Evolutionary conservation across 805 yeast species (phyloP).

Genomic region (Pichia nanzhaoensis): DNA sequence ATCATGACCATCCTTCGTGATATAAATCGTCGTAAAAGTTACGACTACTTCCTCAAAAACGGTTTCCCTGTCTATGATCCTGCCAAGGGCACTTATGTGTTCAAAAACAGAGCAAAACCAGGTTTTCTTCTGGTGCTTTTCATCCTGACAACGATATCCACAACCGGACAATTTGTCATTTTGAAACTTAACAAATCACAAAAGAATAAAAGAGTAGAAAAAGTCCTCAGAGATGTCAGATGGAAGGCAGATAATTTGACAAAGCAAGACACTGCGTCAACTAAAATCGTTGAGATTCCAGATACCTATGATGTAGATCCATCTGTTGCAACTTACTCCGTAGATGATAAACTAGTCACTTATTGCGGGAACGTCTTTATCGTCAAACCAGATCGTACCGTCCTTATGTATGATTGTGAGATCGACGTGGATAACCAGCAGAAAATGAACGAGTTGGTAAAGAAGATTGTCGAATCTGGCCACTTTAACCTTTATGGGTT

Average conservation of each 20-base stretch:
- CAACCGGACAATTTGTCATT: constrained; percentile 12
- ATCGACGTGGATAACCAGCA: constrained; percentile 9
- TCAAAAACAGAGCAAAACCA: constrained; percentile 15
- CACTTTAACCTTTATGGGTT: constrained; percentile 13
- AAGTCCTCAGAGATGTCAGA: constrained; percentile 15
- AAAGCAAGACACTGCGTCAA: neutral
- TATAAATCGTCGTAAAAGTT: constrained; percentile 52
- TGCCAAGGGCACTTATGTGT: constrained; percentile 9
- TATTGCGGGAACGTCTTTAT: constrained; percentile 16
- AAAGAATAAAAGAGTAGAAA: constrained; percentile 13
- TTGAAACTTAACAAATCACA: constrained; percentile 11
- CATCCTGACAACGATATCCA: constrained; percentile 6
- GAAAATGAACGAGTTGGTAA: constrained; percentile 9
- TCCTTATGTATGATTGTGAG: constrained; percentile 11
- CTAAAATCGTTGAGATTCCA: constrained; percentile 14
- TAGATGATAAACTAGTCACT: constrained; percentile 15
- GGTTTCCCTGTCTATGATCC: constrained; percentile 81
- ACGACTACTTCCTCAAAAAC: constrained; percentile 73
- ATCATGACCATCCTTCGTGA: constrained; percentile 68
- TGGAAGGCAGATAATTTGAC: constrained; percentile 16
- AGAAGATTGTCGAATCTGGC: constrained; percentile 12
- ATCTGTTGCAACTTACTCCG: constrained; percentile 5
- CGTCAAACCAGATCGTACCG: constrained; percentile 16
- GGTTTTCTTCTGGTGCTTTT: constrained; percentile 4
- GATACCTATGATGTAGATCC: constrained; percentile 6